These are phyloP conservation scores for Hemileccinum impolitum DNA, from an alignment of 768 basidiomycete genomes.

Conservation along the genomic window DNA sequence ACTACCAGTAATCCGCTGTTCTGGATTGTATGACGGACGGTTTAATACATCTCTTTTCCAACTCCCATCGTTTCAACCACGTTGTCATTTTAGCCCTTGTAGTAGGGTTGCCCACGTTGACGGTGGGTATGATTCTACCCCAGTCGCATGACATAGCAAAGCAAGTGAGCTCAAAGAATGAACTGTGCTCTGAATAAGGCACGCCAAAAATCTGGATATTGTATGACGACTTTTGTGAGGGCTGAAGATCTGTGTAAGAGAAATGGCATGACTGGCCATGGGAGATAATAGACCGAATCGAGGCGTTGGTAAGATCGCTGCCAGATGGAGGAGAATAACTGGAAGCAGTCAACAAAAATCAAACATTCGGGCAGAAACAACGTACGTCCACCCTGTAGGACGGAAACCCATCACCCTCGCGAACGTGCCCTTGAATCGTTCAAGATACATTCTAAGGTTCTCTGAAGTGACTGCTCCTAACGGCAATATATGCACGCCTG, in stretches of 20 bases:
- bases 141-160: constrained; percentile 88
- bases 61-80: constrained; percentile 90
- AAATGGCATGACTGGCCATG: constrained; percentile 65
- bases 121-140: constrained; percentile 92
- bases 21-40: constrained; percentile 36
- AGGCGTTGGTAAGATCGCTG: constrained; percentile 52
- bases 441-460: constrained; percentile 70
- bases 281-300: constrained; percentile 67
- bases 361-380: constrained; percentile 8
- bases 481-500: constrained; percentile 83
- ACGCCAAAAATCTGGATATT: constrained; percentile 74
- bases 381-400: constrained; percentile 96
- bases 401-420: constrained; percentile 76
- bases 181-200: constrained; percentile 94
- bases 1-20: constrained; percentile 46
- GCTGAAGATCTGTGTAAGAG: constrained; percentile 63
- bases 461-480: constrained; percentile 74
- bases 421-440: constrained; percentile 69
- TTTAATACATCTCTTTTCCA: constrained; percentile 62
- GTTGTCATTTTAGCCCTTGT: constrained; percentile 82
- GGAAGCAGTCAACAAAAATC: constrained; percentile 2
- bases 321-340: constrained; percentile 70
- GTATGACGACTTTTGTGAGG: constrained; percentile 67
- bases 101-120: constrained; percentile 73
- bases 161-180: constrained; percentile 92